These are phyloP conservation scores for Chaetomium cochliodes DNA, from an alignment of 495 filamentous ascomycete genomes.

Conservation along the genomic window DNA sequence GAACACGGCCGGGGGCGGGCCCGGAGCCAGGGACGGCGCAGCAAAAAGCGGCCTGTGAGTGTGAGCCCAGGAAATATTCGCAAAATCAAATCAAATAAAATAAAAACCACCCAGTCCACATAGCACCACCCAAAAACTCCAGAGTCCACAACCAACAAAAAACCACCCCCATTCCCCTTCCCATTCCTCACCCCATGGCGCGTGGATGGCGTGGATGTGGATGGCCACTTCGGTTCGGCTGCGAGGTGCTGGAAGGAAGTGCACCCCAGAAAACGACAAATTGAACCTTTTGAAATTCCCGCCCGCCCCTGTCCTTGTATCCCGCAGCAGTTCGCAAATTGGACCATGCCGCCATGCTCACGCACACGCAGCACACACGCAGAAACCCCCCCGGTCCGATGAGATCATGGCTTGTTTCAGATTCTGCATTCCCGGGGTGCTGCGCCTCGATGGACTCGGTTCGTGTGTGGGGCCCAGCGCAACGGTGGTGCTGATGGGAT, in stretches of 20 bases:
- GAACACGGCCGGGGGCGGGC: conserved; percentile 5
- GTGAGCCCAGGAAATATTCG: background rate
- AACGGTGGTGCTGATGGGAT: conserved; percentile 7
- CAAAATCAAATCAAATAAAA: no score
- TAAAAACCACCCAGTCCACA: background rate
- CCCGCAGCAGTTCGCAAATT: conserved; percentile 1
- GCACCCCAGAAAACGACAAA: background rate
- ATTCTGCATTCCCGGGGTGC: conserved; percentile 22
- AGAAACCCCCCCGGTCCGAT: conserved; percentile 9
- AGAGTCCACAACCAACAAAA: background rate
- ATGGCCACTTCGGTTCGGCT: no score
- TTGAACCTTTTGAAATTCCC: conserved; percentile 4
- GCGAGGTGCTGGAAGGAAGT: no score
- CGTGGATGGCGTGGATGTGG: no score
- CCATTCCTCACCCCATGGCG: background rate
- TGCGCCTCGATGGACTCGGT: conserved; percentile 16
- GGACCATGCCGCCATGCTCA: no score
- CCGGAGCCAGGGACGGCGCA: conserved; percentile 3
- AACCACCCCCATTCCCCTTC: background rate
- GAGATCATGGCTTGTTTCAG: conserved; percentile 25
- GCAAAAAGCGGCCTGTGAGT: background rate
- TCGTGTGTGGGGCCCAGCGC: background rate
- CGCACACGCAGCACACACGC: no score
- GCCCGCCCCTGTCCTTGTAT: conserved; percentile 11
- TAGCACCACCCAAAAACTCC: background rate